These are phyloP conservation scores for Mesembryanthemum crystallinum DNA, from an alignment of 148 eudicot species.

Conservation along the genomic window DNA sequence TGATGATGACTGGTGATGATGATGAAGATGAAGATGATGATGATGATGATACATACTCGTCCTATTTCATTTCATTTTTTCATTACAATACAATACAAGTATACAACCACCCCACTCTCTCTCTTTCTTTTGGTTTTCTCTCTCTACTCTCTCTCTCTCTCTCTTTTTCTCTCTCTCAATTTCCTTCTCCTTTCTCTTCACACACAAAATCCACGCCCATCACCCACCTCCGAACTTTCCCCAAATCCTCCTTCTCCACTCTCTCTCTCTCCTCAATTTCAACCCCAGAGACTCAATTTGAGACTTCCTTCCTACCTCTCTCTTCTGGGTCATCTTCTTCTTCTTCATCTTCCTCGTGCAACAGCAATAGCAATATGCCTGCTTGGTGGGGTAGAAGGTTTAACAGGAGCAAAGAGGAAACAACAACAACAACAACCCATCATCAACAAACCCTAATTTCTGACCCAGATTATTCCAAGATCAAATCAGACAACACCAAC, in stretches of 20 bases:
- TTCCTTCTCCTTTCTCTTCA: constrained; percentile 32
- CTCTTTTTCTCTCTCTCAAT: constrained; percentile 10
- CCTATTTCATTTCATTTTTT: no score
- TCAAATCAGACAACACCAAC: neutral
- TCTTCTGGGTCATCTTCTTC: neutral
- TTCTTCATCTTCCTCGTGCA: neutral
- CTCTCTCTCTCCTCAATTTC: neutral
- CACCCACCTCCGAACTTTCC: constrained; percentile 31
- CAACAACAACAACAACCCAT: neutral
- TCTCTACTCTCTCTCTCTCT: neutral
- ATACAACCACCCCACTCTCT: neutral
- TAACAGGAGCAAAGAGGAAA: constrained; percentile 45
- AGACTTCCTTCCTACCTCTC: neutral
- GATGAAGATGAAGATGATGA: no score
- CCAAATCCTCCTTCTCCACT: constrained; percentile 13
- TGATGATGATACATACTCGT: no score
- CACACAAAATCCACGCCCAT: constrained; percentile 35
- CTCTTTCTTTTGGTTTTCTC: neutral
- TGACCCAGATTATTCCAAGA: constrained; percentile 8
- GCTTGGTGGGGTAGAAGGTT: constrained; percentile 79
- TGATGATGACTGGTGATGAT: no score
- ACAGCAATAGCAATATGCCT: constrained; percentile 41
- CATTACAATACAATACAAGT: no score
- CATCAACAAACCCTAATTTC: constrained; percentile 17
- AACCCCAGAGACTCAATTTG: constrained; percentile 14